phyloP scores from a whole-genome alignment of 768 basidiomycete genomes.

The Megacollybia marginata region DNA sequence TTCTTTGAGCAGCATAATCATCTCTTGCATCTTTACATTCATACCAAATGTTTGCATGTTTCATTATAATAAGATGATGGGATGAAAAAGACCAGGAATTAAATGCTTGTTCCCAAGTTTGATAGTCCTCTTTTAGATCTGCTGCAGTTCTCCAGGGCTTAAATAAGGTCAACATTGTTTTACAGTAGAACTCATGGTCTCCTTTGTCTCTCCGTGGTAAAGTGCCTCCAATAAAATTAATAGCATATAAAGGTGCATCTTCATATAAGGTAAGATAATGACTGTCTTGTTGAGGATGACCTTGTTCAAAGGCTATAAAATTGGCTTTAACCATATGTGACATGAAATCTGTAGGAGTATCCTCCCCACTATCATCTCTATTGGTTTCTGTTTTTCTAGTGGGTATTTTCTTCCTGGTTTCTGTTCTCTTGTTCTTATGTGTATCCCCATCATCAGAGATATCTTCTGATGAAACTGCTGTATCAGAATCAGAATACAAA shows the following conservation, averaged over 20 bases:
- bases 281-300: too few species aligned
- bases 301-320: too few species aligned
- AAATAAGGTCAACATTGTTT: slow-evolving; percentile 6
- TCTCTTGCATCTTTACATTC: slow-evolving; percentile 17
- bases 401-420: too few species aligned
- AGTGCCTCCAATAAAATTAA: slow-evolving; percentile 7
- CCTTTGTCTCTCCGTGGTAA: slow-evolving; percentile 11
- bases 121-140: not conserved
- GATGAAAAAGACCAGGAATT: slow-evolving; percentile 2
- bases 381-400: too few species aligned
- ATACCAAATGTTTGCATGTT: slow-evolving; percentile 10
- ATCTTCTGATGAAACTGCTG: too few species aligned
- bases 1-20: slow-evolving; percentile 9
- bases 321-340: too few species aligned
- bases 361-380: too few species aligned
- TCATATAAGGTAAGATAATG: too few species aligned
- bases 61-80: slow-evolving; percentile 1
- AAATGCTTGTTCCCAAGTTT: slow-evolving; percentile 5
- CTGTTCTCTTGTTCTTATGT: too few species aligned
- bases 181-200: slow-evolving; percentile 9
- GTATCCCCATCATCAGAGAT: too few species aligned
- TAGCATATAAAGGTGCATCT: not conserved
- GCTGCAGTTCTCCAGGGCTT: slow-evolving; percentile 7
- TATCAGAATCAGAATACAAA: too few species aligned
- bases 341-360: too few species aligned